Evolutionary conservation across 148 eudicot species (phyloP).

Genomic region (Arctostaphylos glauca): DNA sequence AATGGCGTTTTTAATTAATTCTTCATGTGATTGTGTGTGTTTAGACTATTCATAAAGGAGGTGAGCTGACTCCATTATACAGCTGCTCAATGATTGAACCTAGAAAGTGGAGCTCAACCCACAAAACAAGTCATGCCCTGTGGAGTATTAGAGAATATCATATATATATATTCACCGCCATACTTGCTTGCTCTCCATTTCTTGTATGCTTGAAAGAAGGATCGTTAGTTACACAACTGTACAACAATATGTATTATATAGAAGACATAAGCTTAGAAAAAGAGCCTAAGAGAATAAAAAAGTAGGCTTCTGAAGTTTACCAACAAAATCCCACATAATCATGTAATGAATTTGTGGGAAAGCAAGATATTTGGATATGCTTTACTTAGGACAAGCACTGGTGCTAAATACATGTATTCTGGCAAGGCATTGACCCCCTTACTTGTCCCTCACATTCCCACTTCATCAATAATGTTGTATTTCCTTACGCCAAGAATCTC

Average conservation of each 20-base stretch:
- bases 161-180: conserved; percentile 6
- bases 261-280: not conserved
- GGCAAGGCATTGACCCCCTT: conserved; percentile 7
- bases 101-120: conserved; percentile 25
- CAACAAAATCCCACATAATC: not conserved
- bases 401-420: not conserved
- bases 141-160: no score
- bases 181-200: conserved; percentile 18
- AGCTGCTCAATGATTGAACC: conserved; percentile 20
- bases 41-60: no score
- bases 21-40: no score
- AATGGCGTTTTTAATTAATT: no score
- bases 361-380: conserved; percentile 11
- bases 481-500: conserved; percentile 20
- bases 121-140: conserved; percentile 21
- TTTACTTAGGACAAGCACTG: conserved; percentile 15
- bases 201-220: conserved; percentile 16
- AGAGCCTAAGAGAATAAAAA: not conserved
- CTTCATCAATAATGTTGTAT: not conserved
- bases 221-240: conserved; percentile 8
- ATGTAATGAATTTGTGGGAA: conserved; percentile 13
- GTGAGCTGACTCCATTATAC: not conserved
- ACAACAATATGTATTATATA: not conserved
- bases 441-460: conserved; percentile 15
- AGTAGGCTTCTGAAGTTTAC: conserved; percentile 3